phyloP scores from a whole-genome alignment of 1,284 basidiomycete genomes.

The Malassezia nana region DNA sequence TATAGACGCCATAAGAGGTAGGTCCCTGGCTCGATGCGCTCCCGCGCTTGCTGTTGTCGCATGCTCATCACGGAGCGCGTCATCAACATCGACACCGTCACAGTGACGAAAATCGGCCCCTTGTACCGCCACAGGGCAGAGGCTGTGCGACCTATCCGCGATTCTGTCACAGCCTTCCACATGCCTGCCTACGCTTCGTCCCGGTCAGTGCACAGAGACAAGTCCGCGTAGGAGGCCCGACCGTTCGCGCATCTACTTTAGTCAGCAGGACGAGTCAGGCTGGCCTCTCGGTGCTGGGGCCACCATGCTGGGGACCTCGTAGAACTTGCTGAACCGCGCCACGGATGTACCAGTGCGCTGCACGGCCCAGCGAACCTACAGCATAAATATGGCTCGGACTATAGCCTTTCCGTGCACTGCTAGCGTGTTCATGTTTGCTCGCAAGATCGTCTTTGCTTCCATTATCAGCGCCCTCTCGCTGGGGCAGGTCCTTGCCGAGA shows the following conservation, averaged over 20 bases:
- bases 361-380: neutral
- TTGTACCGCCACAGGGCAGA: neutral
- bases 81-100: neutral
- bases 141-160: neutral
- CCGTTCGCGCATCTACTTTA: neutral
- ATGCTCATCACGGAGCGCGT: neutral
- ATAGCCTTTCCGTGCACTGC: neutral
- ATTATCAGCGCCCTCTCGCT: neutral
- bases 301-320: neutral
- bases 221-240: neutral
- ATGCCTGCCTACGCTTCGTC: constrained; percentile 1
- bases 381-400: neutral
- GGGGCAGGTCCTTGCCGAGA: neutral
- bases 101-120: neutral
- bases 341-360: neutral
- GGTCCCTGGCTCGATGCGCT: constrained; percentile 33
- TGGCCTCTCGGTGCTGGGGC: neutral
- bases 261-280: neutral
- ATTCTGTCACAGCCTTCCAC: neutral
- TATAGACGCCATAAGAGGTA: constrained; percentile 46
- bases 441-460: neutral
- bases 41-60: neutral
- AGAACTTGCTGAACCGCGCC: neutral
- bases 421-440: neutral
- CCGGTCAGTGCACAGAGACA: neutral